phyloP scores from a whole-genome alignment of 305 asterid species.

The Ilex paraguariensis region DNA sequence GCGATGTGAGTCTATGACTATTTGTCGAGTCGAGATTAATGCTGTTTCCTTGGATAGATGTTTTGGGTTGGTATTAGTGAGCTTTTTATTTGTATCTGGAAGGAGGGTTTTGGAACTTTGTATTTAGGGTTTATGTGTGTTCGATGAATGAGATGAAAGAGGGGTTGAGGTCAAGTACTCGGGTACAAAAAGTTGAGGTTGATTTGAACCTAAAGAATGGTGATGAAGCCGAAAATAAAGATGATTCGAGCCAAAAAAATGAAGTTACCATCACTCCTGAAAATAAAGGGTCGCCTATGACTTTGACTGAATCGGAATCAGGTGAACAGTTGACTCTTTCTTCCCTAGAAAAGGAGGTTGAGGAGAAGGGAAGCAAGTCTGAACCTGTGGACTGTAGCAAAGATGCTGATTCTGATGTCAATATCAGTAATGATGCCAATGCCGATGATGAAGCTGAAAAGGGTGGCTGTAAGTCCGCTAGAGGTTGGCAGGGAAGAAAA shows the following conservation, averaged over 20 bases:
- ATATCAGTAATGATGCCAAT: not conserved
- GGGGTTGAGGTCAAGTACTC: constrained; percentile 17
- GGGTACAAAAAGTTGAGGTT: constrained; percentile 33
- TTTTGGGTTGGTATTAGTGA: too few species aligned
- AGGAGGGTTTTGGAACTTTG: too few species aligned
- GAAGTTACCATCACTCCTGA: too few species aligned
- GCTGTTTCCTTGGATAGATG: too few species aligned
- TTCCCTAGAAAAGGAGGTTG: constrained; percentile 6
- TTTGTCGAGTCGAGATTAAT: too few species aligned
- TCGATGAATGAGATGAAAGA: constrained; percentile 31
- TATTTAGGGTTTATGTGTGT: constrained; percentile 1
- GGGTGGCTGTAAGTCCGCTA: not conserved
- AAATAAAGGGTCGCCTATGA: too few species aligned
- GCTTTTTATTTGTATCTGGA: too few species aligned
- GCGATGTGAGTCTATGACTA: too few species aligned
- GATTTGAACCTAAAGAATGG: constrained; percentile 57
- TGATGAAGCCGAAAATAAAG: too few species aligned
- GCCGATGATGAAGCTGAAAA: constrained; percentile 6
- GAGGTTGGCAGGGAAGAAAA: not conserved
- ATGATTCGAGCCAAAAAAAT: too few species aligned
- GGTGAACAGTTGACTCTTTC: constrained; percentile 11
- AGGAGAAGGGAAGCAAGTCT: constrained; percentile 2
- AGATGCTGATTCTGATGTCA: too few species aligned
- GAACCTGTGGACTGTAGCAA: too few species aligned
- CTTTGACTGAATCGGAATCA: not conserved